phyloP scores from a whole-genome alignment of 2,329 filamentous ascomycete species.

The Intubia oerlemansii region DNA sequence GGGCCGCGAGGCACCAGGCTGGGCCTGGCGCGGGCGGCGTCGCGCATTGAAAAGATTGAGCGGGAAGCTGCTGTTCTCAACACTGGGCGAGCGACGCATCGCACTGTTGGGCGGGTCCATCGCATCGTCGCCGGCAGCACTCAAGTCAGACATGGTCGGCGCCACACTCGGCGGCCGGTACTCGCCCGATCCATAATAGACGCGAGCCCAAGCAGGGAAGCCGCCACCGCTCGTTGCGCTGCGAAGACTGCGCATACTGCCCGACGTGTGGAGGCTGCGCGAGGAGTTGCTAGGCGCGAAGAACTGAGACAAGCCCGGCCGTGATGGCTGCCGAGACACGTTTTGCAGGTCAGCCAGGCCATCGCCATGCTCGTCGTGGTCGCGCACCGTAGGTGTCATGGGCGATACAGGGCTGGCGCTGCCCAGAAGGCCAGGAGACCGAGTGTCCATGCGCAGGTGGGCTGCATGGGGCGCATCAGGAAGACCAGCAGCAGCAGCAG shows the following conservation, averaged over 20 bases:
- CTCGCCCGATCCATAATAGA: conserved; percentile 53
- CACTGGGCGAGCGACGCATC: conserved; percentile 26
- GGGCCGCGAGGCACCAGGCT: too few relatives aligned
- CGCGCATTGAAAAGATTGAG: conserved; percentile 23
- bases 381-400: conserved; percentile 23
- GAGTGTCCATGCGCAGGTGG: conserved; percentile 8
- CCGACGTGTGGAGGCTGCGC: conserved; percentile 18
- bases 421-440: not conserved
- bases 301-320: conserved; percentile 30
- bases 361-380: conserved; percentile 43
- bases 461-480: not conserved
- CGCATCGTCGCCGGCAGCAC: conserved; percentile 1
- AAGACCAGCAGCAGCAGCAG: too few relatives aligned
- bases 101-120: conserved; percentile 22
- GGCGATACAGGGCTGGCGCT: conserved; percentile 14
- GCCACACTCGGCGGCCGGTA: conserved; percentile 27
- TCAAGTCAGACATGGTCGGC: conserved; percentile 18
- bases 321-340: conserved; percentile 29
- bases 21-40: conserved; percentile 20
- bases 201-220: conserved; percentile 34
- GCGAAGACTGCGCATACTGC: conserved; percentile 19
- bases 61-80: conserved; percentile 26
- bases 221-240: too few relatives aligned
- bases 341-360: conserved; percentile 37
- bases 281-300: too few relatives aligned